A percentile compares a stretch with the other conserved stretches of the same genome.
Conservation (phyloP, 2,329 filamentous ascomycete species). For the Microdochium trichocladiopsis region DNA sequence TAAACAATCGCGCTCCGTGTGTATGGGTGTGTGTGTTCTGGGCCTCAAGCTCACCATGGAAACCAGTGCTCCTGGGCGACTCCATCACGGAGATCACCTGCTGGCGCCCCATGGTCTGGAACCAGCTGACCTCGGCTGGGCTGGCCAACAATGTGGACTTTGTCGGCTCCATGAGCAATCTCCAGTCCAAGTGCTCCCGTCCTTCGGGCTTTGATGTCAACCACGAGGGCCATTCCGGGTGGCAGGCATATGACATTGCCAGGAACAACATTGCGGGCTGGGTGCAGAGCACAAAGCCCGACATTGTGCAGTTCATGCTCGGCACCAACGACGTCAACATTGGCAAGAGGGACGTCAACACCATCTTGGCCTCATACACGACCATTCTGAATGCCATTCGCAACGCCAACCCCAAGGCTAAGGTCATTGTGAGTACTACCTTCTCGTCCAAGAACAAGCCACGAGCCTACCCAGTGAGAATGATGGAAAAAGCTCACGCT, state of each 20-base stretch:
- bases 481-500: too few species aligned
- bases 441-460: neutral
- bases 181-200: conserved; percentile 26
- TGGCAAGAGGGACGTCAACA: conserved; percentile 16
- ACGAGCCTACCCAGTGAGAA: too few species aligned
- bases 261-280: conserved; percentile 30
- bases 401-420: conserved; percentile 25
- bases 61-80: conserved; percentile 30
- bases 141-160: conserved; percentile 28
- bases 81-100: conserved; percentile 38
- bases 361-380: conserved; percentile 30
- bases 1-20: too few species aligned
- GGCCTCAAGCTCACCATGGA: neutral
- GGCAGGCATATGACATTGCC: conserved; percentile 33
- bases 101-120: conserved; percentile 34
- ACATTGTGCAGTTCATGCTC: conserved; percentile 37
- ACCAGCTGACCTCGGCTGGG: conserved; percentile 24
- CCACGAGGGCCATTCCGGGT: conserved; percentile 37
- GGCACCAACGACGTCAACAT: conserved; percentile 35
- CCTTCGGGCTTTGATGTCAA: conserved; percentile 25
- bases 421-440: conserved; percentile 27
- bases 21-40: too few species aligned
- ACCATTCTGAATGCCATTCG: conserved; percentile 30
- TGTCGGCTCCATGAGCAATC: conserved; percentile 31
- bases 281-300: conserved; percentile 27